Evolutionary conservation across 495 filamentous ascomycete genomes (phyloP), one percentile per base, ranked within the genome.

Genomic region (Hypoxylon cercidicola): DNA sequence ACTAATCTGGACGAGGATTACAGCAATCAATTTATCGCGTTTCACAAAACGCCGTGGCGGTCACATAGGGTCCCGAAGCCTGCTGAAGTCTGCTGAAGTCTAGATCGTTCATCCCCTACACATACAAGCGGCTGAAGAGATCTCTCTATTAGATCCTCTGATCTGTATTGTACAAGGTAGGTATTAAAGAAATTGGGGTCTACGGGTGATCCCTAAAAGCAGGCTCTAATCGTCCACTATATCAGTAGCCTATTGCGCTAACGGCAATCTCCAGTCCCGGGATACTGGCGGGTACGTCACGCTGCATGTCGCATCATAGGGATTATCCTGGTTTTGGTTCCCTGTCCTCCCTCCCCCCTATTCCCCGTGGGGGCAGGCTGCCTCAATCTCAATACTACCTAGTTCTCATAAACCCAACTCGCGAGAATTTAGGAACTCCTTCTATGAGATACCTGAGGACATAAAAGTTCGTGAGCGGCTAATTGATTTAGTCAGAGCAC

Each of bases 291-390:
- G 40, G 40, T 23, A 50, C 39, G 47, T 60, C 56, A 61, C 46
- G 12, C 41, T 46, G 58, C 58, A 53, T 58, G 55, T 58, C 55
- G 55, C 55, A 58, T 34, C 44, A 58, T 49, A 4, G 23, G 13
- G 41, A 40, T 44, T 21, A 48, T 45, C 19, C 46, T n/a, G 48
- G 18, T 19, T 3, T 34, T 18, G 23, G n/a, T 25, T 25, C 23
- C 23, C 23, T 25, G 23, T 25, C 23, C 5, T 5, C 23, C 23
- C 23, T 25, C 19, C 11, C 15, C 43, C 56, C 16, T 53, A 32
- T 28, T 28, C 59, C 50, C 59, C 59, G 35, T 44, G 40, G 50
- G 59, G 59, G 19, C 59, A 30, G 59, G 59, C 59, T 52, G 59
- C 51, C 59, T 62, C 59, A 55, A 25, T 44, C 41, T 39, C 40